Conservation (phyloP, 2,329 filamentous ascomycete genomes). For the Alternaria arbusti region DNA sequence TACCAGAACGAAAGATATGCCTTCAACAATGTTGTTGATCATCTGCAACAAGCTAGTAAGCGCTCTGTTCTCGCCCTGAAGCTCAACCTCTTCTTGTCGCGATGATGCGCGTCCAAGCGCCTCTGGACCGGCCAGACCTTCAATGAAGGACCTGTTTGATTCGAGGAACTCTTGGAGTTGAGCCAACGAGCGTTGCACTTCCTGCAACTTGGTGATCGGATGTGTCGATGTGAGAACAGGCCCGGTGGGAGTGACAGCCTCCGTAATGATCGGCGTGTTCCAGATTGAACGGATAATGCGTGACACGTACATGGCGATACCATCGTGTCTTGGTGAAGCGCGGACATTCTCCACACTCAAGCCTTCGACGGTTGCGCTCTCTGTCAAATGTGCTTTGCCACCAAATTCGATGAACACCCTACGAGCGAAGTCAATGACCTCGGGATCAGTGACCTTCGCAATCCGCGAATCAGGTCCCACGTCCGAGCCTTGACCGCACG, state of each 20-base stretch:
- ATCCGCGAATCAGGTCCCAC: constrained; percentile 73
- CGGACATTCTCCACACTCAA: constrained; percentile 80
- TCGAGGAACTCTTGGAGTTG: constrained; percentile 82
- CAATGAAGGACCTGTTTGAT: constrained; percentile 88
- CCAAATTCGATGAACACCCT: constrained; percentile 92
- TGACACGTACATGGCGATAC: constrained; percentile 84
- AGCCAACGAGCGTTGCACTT: constrained; percentile 81
- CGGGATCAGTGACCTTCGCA: constrained; percentile 76
- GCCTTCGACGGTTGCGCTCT: constrained; percentile 70
- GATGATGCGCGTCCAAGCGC: constrained; percentile 78
- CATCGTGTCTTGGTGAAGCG: constrained; percentile 88
- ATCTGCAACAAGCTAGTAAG: constrained; percentile 84
- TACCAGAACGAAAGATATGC: constrained; percentile 93
- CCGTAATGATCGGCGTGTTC: constrained; percentile 75
- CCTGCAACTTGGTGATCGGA: constrained; percentile 69
- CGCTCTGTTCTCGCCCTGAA: constrained; percentile 93
- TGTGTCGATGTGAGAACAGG: constrained; percentile 72
- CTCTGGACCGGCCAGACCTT: constrained; percentile 89
- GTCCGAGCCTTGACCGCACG: constrained; percentile 90
- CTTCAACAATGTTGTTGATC: constrained; percentile 90
- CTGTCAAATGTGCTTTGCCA: constrained; percentile 82
- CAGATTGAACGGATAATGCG: constrained; percentile 89
- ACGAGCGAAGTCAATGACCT: constrained; percentile 83
- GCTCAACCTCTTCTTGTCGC: constrained; percentile 87
- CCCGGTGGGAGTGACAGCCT: constrained; percentile 62